Conservation (phyloP, 768 basidiomycete genomes). For the Lentinula aciculospora region DNA sequence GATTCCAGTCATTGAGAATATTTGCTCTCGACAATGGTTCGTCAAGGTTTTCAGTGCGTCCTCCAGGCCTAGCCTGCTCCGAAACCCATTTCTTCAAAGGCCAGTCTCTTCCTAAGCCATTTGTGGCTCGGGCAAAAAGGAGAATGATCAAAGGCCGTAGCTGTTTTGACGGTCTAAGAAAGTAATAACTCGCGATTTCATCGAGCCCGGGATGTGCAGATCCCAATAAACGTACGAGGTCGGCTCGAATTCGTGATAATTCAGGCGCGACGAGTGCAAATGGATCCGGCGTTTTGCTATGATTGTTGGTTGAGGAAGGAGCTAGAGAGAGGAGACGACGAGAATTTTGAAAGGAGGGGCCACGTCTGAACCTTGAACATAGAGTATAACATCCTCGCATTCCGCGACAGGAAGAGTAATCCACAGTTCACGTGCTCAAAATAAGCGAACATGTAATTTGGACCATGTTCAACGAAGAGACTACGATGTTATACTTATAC, state of each 20-base stretch:
- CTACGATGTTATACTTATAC: no score
- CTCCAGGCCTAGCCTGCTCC: slow-evolving; percentile 41
- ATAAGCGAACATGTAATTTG: not conserved
- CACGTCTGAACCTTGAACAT: not conserved
- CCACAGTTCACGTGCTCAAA: not conserved
- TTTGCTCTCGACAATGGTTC: slow-evolving; percentile 64
- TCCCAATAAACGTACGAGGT: slow-evolving; percentile 68
- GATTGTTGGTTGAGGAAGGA: not conserved
- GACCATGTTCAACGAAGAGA: no score
- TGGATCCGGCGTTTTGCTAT: slow-evolving; percentile 42
- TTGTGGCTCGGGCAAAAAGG: slow-evolving; percentile 83
- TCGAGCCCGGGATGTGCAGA: slow-evolving; percentile 80
- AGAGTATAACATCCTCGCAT: slow-evolving; percentile 2
- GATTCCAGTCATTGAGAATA: slow-evolving; percentile 89
- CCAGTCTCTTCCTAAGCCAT: slow-evolving; percentile 73
- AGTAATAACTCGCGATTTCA: slow-evolving; percentile 89
- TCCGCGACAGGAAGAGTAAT: not conserved
- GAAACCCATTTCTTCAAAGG: slow-evolving; percentile 50
- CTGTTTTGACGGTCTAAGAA: slow-evolving; percentile 85
- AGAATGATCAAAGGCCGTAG: slow-evolving; percentile 84
- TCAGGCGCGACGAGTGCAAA: slow-evolving; percentile 63
- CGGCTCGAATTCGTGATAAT: slow-evolving; percentile 59
- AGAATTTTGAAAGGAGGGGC: not conserved
- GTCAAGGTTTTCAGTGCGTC: slow-evolving; percentile 57
- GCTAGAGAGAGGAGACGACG: not conserved